Conservation (phyloP, 2,329 filamentous ascomycete genomes). For the Lachnellula subtilissima region DNA sequence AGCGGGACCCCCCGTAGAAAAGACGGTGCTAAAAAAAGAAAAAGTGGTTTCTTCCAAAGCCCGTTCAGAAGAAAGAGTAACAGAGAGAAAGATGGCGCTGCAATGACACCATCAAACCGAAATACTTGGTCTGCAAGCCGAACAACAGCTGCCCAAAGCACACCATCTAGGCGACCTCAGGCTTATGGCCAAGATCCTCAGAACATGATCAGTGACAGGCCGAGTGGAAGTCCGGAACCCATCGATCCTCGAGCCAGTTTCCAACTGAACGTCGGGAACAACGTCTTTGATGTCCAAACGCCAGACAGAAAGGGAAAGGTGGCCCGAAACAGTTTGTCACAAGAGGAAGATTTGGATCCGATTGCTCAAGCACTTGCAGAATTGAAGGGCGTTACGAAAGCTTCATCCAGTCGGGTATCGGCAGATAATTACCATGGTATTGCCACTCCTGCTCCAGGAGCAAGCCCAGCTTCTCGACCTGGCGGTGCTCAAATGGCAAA, state of each 20-base stretch:
- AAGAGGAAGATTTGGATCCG: conserved; percentile 68
- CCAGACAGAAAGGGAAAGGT: conserved; percentile 57
- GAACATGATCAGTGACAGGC: conserved; percentile 33
- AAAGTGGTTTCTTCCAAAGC: conserved; percentile 85
- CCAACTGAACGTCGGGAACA: conserved; percentile 90
- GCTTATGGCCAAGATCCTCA: conserved; percentile 36
- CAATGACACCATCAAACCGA: conserved; percentile 39
- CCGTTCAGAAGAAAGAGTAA: conserved; percentile 92
- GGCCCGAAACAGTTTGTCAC: conserved; percentile 33
- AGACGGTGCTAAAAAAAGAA: conserved; percentile 63
- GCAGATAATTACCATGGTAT: conserved; percentile 95
- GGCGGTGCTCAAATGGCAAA: conserved; percentile 37
- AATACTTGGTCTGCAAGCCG: conserved; percentile 52
- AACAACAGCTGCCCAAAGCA: conserved; percentile 20
- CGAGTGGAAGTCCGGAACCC: conserved; percentile 70
- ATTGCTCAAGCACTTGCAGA: conserved; percentile 91
- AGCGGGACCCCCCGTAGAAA: conserved; percentile 48
- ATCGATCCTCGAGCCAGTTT: conserved; percentile 90
- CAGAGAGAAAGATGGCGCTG: conserved; percentile 58
- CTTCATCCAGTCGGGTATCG: conserved; percentile 78
- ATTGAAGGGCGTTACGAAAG: conserved; percentile 80
- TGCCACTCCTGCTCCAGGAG: conserved; percentile 66
- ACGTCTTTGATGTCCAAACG: conserved; percentile 88
- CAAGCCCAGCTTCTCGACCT: conserved; percentile 39
- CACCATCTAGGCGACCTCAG: conserved; percentile 36